Evolutionary conservation across 2,329 filamentous ascomycete species (phyloP).

Genomic region (Raffaelea deltoideospora): DNA sequence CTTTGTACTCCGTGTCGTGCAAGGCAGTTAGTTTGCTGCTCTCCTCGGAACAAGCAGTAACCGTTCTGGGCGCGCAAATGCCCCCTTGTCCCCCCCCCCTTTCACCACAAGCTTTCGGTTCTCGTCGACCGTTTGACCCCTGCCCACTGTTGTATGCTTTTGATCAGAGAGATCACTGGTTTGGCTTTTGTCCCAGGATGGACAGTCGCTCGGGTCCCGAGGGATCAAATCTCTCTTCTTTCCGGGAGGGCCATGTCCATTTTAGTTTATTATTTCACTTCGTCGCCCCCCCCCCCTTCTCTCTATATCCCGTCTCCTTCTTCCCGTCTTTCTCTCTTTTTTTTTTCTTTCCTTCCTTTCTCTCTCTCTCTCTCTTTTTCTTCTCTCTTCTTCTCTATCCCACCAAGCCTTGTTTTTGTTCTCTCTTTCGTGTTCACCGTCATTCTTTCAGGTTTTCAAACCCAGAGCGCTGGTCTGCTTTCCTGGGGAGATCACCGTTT

Average conservation of each 20-base stretch:
- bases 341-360: neutral
- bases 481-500: slow-evolving; percentile 20
- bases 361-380: neutral
- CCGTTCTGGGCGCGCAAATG: too few species aligned
- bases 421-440: slow-evolving; percentile 6
- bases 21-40: too few species aligned
- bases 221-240: too few species aligned
- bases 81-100: too few species aligned
- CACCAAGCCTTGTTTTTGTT: slow-evolving; percentile 2
- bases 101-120: too few species aligned
- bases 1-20: too few species aligned
- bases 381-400: slow-evolving; percentile 2
- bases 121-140: too few species aligned
- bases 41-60: too few species aligned
- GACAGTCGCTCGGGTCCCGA: too few species aligned
- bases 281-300: neutral
- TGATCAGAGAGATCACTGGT: too few species aligned
- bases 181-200: too few species aligned
- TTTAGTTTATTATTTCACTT: neutral
- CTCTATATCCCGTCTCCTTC: neutral
- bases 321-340: neutral
- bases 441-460: slow-evolving; percentile 17
- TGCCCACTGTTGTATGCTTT: too few species aligned
- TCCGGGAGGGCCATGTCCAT: neutral
- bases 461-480: slow-evolving; percentile 38